Percentiles rank a stretch among this genome's conserved stretches.
Conservation (phyloP, 805 yeast genomes). For the Ogataea paraovalis region DNA sequence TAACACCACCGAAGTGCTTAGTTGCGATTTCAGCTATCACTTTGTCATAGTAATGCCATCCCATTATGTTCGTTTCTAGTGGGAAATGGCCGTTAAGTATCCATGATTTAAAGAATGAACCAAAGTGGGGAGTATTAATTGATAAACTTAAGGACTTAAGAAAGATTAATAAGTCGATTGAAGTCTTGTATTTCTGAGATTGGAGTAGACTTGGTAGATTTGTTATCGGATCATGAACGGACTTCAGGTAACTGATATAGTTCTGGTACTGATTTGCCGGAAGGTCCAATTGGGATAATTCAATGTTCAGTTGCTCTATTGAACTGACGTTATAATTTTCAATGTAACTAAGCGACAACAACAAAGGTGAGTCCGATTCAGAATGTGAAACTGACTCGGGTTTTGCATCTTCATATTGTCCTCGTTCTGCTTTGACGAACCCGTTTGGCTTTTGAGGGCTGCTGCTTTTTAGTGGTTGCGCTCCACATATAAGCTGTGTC, state of each 20-base stretch:
- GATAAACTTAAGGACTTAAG: slow-evolving; percentile 6
- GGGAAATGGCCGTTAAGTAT: slow-evolving; percentile 17
- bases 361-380: neutral
- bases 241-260: neutral
- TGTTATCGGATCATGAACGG: neutral
- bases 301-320: neutral
- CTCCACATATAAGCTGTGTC: slow-evolving; percentile 2
- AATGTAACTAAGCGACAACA: neutral
- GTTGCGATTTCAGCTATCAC: slow-evolving; percentile 6
- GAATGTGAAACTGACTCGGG: neutral
- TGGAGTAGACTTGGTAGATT: neutral
- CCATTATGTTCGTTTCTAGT: slow-evolving; percentile 19
- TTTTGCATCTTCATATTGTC: neutral
- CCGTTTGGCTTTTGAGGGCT: neutral
- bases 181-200: neutral
- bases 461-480: neutral
- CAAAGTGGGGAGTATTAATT: slow-evolving; percentile 5
- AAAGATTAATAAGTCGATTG: slow-evolving; percentile 7
- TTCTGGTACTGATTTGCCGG: neutral
- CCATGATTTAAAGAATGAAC: slow-evolving; percentile 11
- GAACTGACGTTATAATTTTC: neutral
- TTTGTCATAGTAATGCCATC: slow-evolving; percentile 19
- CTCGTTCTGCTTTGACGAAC: neutral
- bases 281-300: neutral
- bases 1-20: slow-evolving; percentile 1